phyloP scores from a whole-genome alignment of 1,139 yeast species.

The Nadsonia starkeyi-henricii region DNA sequence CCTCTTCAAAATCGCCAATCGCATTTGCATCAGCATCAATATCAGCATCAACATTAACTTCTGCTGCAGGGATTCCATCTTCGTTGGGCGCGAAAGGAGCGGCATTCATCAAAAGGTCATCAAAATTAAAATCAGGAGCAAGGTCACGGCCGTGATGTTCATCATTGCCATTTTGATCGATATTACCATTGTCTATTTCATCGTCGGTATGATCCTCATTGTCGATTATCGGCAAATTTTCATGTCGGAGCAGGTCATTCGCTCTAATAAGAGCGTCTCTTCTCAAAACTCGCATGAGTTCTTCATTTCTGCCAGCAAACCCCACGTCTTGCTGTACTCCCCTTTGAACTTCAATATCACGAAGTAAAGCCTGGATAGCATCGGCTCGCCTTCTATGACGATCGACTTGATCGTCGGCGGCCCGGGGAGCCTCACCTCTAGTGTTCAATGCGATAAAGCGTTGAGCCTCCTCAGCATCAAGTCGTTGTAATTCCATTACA shows the following conservation, averaged over 20 bases:
- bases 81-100: constrained; percentile 10
- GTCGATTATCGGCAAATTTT: neutral
- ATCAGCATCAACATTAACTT: neutral
- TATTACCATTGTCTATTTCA: neutral
- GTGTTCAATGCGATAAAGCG: constrained; percentile 1
- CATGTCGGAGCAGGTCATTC: neutral
- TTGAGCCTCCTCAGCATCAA: neutral
- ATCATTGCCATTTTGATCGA: neutral
- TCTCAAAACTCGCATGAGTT: neutral
- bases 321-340: constrained; percentile 1
- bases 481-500: constrained; percentile 7
- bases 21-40: constrained; percentile 1
- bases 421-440: constrained; percentile 15
- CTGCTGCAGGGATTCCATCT: neutral
- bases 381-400: neutral
- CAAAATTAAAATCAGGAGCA: neutral
- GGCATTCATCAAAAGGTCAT: neutral
- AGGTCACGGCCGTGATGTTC: neutral
- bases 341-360: neutral
- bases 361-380: neutral
- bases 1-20: constrained; percentile 11
- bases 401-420: constrained; percentile 10
- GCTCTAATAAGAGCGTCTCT: neutral
- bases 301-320: neutral
- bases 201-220: neutral